Conservation (phyloP, 495 filamentous ascomycete species). For the Annulohypoxylon nitens region DNA sequence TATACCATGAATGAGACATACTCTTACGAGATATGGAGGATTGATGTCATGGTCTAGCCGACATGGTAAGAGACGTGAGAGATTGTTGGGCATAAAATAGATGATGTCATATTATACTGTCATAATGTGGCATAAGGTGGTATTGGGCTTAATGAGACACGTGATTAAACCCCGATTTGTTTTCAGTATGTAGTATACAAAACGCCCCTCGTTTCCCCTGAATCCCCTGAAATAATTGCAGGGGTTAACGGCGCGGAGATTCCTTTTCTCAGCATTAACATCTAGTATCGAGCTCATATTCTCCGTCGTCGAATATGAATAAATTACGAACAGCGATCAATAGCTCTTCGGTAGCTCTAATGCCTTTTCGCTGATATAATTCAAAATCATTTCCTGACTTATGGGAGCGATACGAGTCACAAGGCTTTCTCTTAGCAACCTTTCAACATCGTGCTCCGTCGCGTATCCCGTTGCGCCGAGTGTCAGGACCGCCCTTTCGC, state of each 20-base stretch:
- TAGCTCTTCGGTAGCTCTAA: conserved; percentile 69
- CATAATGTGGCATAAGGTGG: conserved; percentile 2
- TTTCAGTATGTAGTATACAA: background rate
- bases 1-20: background rate
- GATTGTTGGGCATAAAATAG: conserved; percentile 2
- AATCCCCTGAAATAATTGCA: too few relatives aligned
- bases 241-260: too few relatives aligned
- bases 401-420: conserved; percentile 82
- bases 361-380: conserved; percentile 81
- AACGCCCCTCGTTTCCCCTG: too few relatives aligned
- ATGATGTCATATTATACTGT: conserved; percentile 7
- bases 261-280: too few relatives aligned
- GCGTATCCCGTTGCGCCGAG: conserved; percentile 86
- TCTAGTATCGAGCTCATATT: too few relatives aligned
- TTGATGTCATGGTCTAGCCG: background rate
- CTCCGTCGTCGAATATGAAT: too few relatives aligned
- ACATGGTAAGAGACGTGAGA: background rate
- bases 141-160: background rate
- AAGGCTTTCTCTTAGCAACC: conserved; percentile 79
- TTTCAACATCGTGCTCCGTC: conserved; percentile 82
- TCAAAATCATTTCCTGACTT: conserved; percentile 84
- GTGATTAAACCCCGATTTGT: background rate
- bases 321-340: conserved; percentile 26
- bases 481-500: conserved; percentile 75
- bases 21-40: background rate